phyloP scores from a whole-genome alignment of 768 basidiomycete genomes.

The Megacollybia marginata region DNA sequence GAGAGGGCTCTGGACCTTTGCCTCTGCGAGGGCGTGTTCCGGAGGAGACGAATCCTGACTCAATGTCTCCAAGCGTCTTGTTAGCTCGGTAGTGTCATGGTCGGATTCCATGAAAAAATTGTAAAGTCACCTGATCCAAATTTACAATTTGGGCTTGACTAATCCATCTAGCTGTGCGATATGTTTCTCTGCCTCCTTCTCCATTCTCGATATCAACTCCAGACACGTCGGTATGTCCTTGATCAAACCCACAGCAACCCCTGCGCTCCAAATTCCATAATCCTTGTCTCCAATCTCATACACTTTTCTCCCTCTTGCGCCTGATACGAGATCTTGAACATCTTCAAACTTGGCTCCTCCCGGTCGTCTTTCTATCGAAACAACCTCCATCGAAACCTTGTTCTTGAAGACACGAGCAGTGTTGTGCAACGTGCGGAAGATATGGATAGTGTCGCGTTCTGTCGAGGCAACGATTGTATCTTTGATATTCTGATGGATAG shows the following conservation, averaged over 20 bases:
- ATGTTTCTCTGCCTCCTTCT: slow-evolving; percentile 66
- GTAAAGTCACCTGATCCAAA: no score
- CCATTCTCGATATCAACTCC: slow-evolving; percentile 59
- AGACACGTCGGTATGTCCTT: slow-evolving; percentile 81
- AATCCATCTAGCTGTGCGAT: slow-evolving; percentile 39
- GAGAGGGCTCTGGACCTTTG: slow-evolving; percentile 20
- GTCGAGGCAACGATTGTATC: slow-evolving; percentile 78
- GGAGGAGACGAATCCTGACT: no score
- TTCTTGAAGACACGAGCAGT: slow-evolving; percentile 87
- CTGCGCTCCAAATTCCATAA: slow-evolving; percentile 80
- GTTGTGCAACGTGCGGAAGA: slow-evolving; percentile 82
- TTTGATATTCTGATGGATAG: slow-evolving; percentile 88
- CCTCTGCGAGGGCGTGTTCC: no score
- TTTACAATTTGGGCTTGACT: slow-evolving; percentile 30
- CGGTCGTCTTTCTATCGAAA: slow-evolving; percentile 70
- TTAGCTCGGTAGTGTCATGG: no score
- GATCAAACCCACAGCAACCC: slow-evolving; percentile 63
- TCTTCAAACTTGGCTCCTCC: slow-evolving; percentile 89
- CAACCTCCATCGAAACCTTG: slow-evolving; percentile 75
- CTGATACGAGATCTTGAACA: slow-evolving; percentile 68
- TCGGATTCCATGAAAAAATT: neutral
- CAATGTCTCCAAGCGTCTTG: no score
- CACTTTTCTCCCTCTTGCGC: slow-evolving; percentile 60
- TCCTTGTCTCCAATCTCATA: slow-evolving; percentile 84
- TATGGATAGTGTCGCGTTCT: slow-evolving; percentile 82